Conservation (phyloP, 345 rosid species). For the Pugionium dolabratum region DNA sequence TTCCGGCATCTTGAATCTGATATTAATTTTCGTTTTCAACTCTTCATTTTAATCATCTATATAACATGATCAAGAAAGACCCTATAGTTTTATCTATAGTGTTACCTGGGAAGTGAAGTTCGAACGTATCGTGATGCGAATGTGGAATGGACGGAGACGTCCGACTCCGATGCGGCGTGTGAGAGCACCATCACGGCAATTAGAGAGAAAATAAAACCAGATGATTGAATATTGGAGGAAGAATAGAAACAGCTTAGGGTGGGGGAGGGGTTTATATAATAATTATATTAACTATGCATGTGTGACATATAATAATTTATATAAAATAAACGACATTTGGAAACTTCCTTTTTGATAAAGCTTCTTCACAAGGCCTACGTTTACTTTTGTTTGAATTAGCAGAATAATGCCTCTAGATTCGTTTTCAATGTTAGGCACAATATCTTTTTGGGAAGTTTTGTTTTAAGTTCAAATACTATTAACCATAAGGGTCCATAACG, state of each 20-base stretch:
- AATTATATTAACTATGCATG: background rate
- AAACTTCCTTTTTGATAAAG: conserved; percentile 22
- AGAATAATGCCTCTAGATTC: background rate
- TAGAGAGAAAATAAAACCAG: conserved; percentile 3
- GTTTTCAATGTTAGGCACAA: background rate
- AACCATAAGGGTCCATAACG: background rate
- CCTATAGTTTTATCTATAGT: no score
- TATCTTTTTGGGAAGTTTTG: background rate
- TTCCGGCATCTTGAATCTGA: conserved; percentile 75
- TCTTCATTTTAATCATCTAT: background rate
- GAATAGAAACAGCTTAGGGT: conserved; percentile 11
- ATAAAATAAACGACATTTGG: conserved; percentile 1
- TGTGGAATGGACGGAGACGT: conserved; percentile 70
- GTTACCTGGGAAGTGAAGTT: conserved; percentile 62
- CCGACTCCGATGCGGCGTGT: conserved; percentile 51
- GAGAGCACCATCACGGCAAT: conserved; percentile 60
- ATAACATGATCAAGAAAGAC: background rate
- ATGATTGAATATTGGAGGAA: conserved; percentile 8
- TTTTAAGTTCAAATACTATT: background rate
- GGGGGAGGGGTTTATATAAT: conserved; percentile 22
- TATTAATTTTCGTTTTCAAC: background rate
- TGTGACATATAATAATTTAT: conserved; percentile 3
- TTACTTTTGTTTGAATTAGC: conserved; percentile 16
- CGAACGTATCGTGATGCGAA: conserved; percentile 86
- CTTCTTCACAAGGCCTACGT: background rate